Evolutionary conservation across 306 rosid species (phyloP).

Genomic region (Cicer judaicum): DNA sequence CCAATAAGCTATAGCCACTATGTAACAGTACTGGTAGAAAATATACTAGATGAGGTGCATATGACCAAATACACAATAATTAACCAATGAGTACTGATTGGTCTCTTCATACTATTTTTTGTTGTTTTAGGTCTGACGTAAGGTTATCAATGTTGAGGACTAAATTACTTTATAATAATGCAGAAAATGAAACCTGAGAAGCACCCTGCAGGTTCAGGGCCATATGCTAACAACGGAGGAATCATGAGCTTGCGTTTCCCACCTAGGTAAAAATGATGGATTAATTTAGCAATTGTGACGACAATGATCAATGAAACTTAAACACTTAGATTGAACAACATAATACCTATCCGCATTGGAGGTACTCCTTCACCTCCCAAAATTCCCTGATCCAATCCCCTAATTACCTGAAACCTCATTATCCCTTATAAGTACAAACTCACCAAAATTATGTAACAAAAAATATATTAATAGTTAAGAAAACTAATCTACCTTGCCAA

Average conservation of each 20-base stretch:
- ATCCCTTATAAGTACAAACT: conserved; percentile 7
- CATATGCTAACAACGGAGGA: conserved; percentile 92
- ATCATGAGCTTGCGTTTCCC: conserved; percentile 84
- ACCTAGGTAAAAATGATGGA: conserved; percentile 56
- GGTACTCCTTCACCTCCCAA: conserved; percentile 94
- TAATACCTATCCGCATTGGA: conserved; percentile 88
- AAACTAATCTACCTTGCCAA: conserved; percentile 70
- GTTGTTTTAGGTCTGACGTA: neutral
- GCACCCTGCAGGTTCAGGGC: conserved; percentile 98
- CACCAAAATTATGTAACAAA: conserved; percentile 22
- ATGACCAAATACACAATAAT: conserved; percentile 15
- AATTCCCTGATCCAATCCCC: conserved; percentile 95
- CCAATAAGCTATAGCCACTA: neutral
- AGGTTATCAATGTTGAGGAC: conserved; percentile 25
- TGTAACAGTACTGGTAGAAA: neutral
- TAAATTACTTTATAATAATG: conserved; percentile 4
- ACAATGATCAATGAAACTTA: conserved; percentile 25
- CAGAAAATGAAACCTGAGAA: conserved; percentile 69
- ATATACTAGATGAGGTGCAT: neutral
- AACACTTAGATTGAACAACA: conserved; percentile 11
- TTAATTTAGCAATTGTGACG: conserved; percentile 23
- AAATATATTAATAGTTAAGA: neutral
- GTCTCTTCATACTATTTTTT: neutral
- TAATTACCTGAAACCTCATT: conserved; percentile 59
- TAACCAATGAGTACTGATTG: conserved; percentile 7